These are phyloP conservation scores for Agrocybe praecox DNA, from an alignment of 768 basidiomycete genomes.

Conservation along the genomic window DNA sequence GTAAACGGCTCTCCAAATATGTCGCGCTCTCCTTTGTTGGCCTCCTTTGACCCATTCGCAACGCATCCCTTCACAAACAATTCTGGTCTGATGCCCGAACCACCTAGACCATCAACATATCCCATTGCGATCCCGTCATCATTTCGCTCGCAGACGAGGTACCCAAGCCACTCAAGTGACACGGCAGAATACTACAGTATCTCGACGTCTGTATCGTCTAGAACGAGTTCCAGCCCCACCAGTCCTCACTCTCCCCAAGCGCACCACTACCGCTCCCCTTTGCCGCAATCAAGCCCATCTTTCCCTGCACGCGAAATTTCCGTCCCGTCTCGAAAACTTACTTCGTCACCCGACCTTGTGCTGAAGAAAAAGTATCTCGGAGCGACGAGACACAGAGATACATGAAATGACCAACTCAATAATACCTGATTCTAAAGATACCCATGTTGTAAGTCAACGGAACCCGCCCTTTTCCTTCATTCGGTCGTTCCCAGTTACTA, in stretches of 20 bases:
- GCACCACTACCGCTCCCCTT: slow-evolving; percentile 12
- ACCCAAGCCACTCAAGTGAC: slow-evolving; percentile 1
- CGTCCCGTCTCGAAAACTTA: slow-evolving; percentile 51
- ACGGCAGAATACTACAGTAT: slow-evolving; percentile 8
- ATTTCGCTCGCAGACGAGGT: slow-evolving; percentile 17
- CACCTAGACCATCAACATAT: slow-evolving; percentile 51
- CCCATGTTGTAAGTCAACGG: slow-evolving; percentile 6
- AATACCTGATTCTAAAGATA: slow-evolving; percentile 6
- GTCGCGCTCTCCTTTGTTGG: slow-evolving; percentile 34
- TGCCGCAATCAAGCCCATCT: slow-evolving; percentile 13
- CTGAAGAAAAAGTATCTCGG: slow-evolving; percentile 34
- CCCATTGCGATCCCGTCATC: slow-evolving; percentile 40
- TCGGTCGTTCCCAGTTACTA: background rate
- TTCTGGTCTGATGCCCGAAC: slow-evolving; percentile 39
- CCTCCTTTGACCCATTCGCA: slow-evolving; percentile 60
- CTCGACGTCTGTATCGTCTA: slow-evolving; percentile 23
- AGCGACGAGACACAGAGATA: slow-evolving; percentile 5
- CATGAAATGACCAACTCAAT: slow-evolving; percentile 11
- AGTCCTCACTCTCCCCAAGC: slow-evolving; percentile 28
- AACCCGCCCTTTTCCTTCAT: background rate
- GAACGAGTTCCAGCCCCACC: slow-evolving; percentile 12
- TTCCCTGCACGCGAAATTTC: slow-evolving; percentile 41
- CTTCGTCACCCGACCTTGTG: slow-evolving; percentile 59
- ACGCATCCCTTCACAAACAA: slow-evolving; percentile 60
- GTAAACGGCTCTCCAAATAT: slow-evolving; percentile 15